A percentile compares a stretch with the other conserved stretches of the same genome.
Conservation (phyloP, 2,329 filamentous ascomycete species). For the Esteya vermicola region DNA sequence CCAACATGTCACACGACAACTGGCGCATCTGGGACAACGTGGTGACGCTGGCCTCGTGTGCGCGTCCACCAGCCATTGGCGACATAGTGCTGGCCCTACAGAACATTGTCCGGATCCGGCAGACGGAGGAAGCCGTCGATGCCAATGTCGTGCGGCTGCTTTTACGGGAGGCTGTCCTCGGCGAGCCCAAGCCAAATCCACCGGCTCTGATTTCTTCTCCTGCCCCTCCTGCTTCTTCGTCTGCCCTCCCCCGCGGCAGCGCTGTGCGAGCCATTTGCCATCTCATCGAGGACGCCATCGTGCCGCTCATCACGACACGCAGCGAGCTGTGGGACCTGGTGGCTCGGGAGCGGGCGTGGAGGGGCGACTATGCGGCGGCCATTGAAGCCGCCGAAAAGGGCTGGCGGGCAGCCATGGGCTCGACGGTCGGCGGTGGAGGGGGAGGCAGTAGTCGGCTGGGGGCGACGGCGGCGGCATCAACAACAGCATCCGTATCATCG, state of each 20-base stretch:
- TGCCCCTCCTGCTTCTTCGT: no score
- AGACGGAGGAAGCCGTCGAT: slow-evolving; percentile 69
- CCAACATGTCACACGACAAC: slow-evolving; percentile 69
- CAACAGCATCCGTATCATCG: no score
- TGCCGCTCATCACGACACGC: slow-evolving; percentile 72
- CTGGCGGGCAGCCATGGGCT: slow-evolving; percentile 56
- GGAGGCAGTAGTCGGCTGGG: slow-evolving; percentile 23
- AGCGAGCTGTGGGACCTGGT: slow-evolving; percentile 66
- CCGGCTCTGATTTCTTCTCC: no score
- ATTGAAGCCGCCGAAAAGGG: slow-evolving; percentile 79
- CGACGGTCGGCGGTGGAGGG: slow-evolving; percentile 7
- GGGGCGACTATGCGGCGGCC: slow-evolving; percentile 53
- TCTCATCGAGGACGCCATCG: slow-evolving; percentile 59
- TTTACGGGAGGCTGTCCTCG: slow-evolving; percentile 53
- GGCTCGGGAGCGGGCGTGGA: slow-evolving; percentile 59
- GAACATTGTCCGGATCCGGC: slow-evolving; percentile 62
- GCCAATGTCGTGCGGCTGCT: slow-evolving; percentile 56
- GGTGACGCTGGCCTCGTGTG: slow-evolving; percentile 68
- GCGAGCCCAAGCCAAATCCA: slow-evolving; percentile 15
- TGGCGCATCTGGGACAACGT: slow-evolving; percentile 97
- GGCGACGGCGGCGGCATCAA: slow-evolving; percentile 20
- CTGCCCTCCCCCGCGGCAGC: slow-evolving; percentile 40
- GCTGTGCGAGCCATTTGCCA: slow-evolving; percentile 49
- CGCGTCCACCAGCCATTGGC: slow-evolving; percentile 57
- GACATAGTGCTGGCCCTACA: slow-evolving; percentile 66